These are phyloP conservation scores for Byssoonygena ceratinophila DNA, from an alignment of 2,329 filamentous ascomycete genomes.

Conservation along the genomic window DNA sequence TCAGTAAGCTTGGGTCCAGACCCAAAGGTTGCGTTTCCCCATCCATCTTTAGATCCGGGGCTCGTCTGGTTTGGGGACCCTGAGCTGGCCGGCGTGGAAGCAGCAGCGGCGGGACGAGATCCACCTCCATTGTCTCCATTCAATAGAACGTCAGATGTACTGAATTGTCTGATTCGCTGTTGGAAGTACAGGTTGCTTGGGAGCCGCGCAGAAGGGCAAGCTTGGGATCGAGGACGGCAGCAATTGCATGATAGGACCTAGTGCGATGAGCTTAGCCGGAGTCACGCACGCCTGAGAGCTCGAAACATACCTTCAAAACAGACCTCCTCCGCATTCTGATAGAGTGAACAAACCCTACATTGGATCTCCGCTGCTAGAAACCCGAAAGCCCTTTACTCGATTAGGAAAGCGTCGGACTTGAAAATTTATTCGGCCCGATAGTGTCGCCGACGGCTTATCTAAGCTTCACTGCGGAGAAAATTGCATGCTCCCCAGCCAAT, in stretches of 20 bases:
- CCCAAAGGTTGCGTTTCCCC: slow-evolving; percentile 11
- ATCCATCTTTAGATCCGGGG: not conserved
- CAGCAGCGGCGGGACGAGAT: not conserved
- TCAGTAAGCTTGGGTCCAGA: slow-evolving; percentile 10
- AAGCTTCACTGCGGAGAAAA: not conserved
- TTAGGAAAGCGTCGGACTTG: not conserved
- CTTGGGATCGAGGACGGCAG: not conserved
- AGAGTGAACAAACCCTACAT: not conserved
- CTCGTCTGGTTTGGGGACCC: not conserved
- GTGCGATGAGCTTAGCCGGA: not conserved
- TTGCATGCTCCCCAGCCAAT: not conserved
- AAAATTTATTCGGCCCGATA: slow-evolving; percentile 10
- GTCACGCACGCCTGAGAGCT: not conserved
- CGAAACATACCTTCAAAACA: slow-evolving; percentile 13
- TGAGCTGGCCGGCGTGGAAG: not conserved
- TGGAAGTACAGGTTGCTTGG: not conserved
- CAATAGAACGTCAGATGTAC: not conserved
- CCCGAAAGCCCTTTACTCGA: not conserved
- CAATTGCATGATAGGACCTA: slow-evolving; percentile 3
- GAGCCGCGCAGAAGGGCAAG: not conserved
- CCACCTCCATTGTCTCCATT: not conserved
- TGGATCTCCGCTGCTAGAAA: slow-evolving; percentile 1
- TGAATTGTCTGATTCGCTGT: not conserved
- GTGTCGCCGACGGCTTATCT: slow-evolving; percentile 4
- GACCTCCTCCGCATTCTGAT: slow-evolving; percentile 14